Evolutionary conservation across 1,139 yeast genomes (phyloP).

Genomic region (Geotrichum siamense): DNA sequence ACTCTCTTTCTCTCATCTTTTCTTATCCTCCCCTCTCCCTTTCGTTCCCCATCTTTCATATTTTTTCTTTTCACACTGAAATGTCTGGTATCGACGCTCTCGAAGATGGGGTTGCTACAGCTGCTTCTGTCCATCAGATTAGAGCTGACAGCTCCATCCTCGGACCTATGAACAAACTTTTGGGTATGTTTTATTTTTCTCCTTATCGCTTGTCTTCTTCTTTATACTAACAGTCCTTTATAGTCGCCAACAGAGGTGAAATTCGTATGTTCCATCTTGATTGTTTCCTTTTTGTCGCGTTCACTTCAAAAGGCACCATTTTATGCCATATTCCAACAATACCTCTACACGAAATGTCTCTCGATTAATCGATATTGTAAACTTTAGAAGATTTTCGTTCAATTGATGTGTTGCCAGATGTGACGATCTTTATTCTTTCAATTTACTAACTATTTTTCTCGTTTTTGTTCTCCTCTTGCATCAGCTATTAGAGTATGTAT

Average conservation of each 20-base stretch:
- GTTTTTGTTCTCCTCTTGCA: neutral
- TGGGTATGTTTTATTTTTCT: conserved; percentile 24
- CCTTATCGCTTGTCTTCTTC: neutral
- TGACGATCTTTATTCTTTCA: neutral
- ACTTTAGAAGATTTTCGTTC: no score
- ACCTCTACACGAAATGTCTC: no score
- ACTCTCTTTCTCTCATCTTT: neutral
- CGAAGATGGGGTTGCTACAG: conserved; percentile 17
- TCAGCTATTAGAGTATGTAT: conserved; percentile 17
- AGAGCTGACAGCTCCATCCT: conserved; percentile 36
- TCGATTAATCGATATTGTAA: no score
- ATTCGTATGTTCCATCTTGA: conserved; percentile 53
- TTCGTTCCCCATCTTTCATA: neutral
- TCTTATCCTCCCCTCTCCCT: neutral
- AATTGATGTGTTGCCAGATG: no score
- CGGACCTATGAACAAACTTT: conserved; percentile 38
- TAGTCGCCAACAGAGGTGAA: conserved; percentile 94
- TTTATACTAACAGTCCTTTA: conserved; percentile 27
- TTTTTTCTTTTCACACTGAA: neutral
- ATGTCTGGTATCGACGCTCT: neutral
- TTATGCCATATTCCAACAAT: no score
- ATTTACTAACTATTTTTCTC: neutral
- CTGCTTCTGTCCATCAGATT: conserved; percentile 25
- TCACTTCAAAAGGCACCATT: no score
- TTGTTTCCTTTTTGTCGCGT: no score